Evolutionary conservation across 1,284 basidiomycete genomes (phyloP).

Genomic region (Laetiporus sulphureus): DNA sequence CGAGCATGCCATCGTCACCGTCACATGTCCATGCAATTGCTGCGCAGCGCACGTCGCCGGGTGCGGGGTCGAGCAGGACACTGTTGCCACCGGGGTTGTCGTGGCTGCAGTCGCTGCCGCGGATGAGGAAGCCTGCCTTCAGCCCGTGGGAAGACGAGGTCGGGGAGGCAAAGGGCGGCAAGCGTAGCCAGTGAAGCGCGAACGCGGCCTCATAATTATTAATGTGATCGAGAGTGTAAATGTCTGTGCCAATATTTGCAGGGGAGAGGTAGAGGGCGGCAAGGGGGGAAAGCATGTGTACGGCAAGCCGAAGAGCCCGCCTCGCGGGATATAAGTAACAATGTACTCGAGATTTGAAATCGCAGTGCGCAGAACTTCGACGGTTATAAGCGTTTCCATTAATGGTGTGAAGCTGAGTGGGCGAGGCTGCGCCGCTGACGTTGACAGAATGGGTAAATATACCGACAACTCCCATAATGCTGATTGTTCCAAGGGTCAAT

Average conservation of each 20-base stretch:
- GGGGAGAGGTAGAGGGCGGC: not conserved
- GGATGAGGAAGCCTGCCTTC: slow-evolving; percentile 28
- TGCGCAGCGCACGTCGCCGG: slow-evolving; percentile 8
- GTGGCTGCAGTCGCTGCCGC: slow-evolving; percentile 27
- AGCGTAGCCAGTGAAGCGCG: slow-evolving; percentile 8
- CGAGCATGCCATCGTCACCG: slow-evolving; percentile 59
- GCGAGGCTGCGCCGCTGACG: too few species aligned
- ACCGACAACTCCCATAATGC: too few species aligned
- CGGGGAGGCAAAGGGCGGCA: slow-evolving; percentile 15
- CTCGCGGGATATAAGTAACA: too few species aligned
- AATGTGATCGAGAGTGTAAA: not conserved
- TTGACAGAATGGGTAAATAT: too few species aligned
- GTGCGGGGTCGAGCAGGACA: slow-evolving; percentile 11
- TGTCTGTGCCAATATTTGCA: not conserved
- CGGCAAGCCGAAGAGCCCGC: too few species aligned
- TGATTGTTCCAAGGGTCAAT: too few species aligned
- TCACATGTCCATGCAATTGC: slow-evolving; percentile 36
- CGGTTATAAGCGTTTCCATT: not conserved
- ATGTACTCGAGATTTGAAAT: slow-evolving; percentile 19
- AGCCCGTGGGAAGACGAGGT: slow-evolving; percentile 32
- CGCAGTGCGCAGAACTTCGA: slow-evolving; percentile 14
- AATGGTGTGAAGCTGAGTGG: too few species aligned
- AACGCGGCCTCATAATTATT: slow-evolving; percentile 8
- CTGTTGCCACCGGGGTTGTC: slow-evolving; percentile 20
- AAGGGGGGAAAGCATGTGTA: slow-evolving; percentile 3